These are phyloP conservation scores for Trichomonas gallinae DNA, from an alignment of 208 protist species.

Conservation along the genomic window DNA sequence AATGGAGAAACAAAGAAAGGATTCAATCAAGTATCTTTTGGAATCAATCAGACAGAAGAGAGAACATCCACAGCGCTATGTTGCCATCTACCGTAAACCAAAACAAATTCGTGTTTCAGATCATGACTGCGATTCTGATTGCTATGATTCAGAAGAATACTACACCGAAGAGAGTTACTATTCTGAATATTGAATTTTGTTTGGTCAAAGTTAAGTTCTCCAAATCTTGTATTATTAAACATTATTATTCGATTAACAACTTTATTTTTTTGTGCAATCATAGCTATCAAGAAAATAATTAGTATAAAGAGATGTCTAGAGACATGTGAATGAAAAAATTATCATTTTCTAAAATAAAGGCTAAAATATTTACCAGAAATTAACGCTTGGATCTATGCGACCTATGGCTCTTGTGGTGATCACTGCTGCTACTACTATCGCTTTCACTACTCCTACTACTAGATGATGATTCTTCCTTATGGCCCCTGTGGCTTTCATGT, in stretches of 20 bases:
- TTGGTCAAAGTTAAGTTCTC: too few relatives aligned
- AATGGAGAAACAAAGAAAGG: neutral
- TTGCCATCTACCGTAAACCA: neutral
- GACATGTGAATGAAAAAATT: too few relatives aligned
- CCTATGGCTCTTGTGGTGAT: neutral
- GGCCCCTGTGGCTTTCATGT: neutral
- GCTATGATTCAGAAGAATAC: neutral
- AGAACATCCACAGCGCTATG: neutral
- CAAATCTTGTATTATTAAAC: too few relatives aligned
- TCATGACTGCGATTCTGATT: too few relatives aligned
- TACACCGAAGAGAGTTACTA: neutral
- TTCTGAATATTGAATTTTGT: neutral
- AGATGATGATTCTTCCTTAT: neutral
- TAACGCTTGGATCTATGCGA: too few relatives aligned
- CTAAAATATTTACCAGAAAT: too few relatives aligned
- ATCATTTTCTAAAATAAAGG: too few relatives aligned
- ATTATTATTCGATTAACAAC: too few relatives aligned
- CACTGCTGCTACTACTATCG: too few relatives aligned
- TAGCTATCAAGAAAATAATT: too few relatives aligned
- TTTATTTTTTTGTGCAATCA: too few relatives aligned
- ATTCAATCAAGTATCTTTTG: neutral
- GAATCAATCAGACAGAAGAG: neutral
- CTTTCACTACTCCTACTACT: neutral
- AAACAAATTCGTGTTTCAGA: neutral
- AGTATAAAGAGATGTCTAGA: too few relatives aligned